A percentile compares a stretch with the other conserved stretches of the same genome.
phyloP scores from a whole-genome alignment of 805 yeast genomes.

The Cyberlindnera galapagoensis region DNA sequence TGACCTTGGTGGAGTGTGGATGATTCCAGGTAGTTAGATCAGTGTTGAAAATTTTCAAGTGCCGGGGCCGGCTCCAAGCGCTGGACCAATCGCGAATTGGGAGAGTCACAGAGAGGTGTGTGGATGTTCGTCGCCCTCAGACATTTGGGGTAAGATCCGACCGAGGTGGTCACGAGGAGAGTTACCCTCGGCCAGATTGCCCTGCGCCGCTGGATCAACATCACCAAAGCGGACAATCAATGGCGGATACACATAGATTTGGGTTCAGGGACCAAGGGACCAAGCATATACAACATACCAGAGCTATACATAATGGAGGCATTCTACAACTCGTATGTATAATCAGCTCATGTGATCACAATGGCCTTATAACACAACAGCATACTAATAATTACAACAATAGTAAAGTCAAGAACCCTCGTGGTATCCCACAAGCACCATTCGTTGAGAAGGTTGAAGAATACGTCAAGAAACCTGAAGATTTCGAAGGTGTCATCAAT shows the following conservation, averaged over 20 bases:
- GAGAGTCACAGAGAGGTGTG: too few species aligned
- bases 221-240: too few species aligned
- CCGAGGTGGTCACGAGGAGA: too few species aligned
- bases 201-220: too few species aligned
- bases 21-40: constrained; percentile 2
- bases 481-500: constrained; percentile 62
- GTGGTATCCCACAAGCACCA: constrained; percentile 97
- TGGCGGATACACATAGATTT: too few species aligned
- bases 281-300: too few species aligned
- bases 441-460: constrained; percentile 81
- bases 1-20: constrained; percentile 8
- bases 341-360: background rate
- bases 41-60: background rate
- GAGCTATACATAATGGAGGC: constrained; percentile 17
- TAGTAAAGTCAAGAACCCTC: constrained; percentile 50
- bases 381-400: background rate
- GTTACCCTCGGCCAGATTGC: too few species aligned
- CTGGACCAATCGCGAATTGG: too few species aligned
- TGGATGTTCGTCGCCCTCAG: too few species aligned
- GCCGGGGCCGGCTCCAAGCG: too few species aligned
- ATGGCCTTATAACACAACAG: background rate
- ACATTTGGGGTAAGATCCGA: too few species aligned
- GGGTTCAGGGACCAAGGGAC: background rate
- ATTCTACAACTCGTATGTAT: constrained; percentile 19
- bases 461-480: constrained; percentile 59